Conservation (phyloP, 345 rosid species). For the Odontarrhena argentea region DNA sequence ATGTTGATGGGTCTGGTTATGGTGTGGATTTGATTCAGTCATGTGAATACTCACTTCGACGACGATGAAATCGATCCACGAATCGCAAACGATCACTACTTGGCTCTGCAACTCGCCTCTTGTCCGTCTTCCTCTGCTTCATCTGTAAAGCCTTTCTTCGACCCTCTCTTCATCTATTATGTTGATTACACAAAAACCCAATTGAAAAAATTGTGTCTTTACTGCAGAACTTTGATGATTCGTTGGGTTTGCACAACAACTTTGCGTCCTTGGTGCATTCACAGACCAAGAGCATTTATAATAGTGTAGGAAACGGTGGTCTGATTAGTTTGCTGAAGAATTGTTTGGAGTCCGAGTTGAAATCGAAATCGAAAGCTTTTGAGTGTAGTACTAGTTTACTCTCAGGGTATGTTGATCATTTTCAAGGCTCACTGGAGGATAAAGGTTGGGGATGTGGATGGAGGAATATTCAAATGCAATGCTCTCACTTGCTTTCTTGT, state of each 20-base stretch:
- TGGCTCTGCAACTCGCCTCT: conserved; percentile 51
- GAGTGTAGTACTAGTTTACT: conserved; percentile 40
- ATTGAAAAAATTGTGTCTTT: conserved; percentile 15
- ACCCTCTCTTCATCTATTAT: background rate
- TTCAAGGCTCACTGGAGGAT: conserved; percentile 57
- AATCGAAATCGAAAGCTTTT: conserved; percentile 28
- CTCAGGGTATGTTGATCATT: conserved; percentile 66
- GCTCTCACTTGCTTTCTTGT: conserved; percentile 60
- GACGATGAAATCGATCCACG: conserved; percentile 45
- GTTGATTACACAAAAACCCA: background rate
- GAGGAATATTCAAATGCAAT: conserved; percentile 79
- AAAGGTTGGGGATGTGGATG: conserved; percentile 89
- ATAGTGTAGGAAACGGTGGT: conserved; percentile 54
- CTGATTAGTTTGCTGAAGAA: conserved; percentile 53
- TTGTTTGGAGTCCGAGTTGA: conserved; percentile 52
- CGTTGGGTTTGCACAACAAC: conserved; percentile 27
- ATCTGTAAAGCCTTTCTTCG: conserved; percentile 18
- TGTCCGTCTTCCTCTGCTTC: conserved; percentile 26
- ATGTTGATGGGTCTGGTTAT: background rate
- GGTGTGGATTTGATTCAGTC: conserved; percentile 46
- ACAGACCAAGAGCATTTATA: conserved; percentile 50
- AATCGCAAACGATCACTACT: conserved; percentile 40
- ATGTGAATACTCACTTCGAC: conserved; percentile 74
- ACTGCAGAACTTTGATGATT: conserved; percentile 2
- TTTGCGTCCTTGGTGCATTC: conserved; percentile 45